Percentiles rank a stretch among this genome's conserved stretches.
Evolutionary conservation across 495 filamentous ascomycete species (phyloP).

Genomic region (Hyphodiscus hymeniophilus): DNA sequence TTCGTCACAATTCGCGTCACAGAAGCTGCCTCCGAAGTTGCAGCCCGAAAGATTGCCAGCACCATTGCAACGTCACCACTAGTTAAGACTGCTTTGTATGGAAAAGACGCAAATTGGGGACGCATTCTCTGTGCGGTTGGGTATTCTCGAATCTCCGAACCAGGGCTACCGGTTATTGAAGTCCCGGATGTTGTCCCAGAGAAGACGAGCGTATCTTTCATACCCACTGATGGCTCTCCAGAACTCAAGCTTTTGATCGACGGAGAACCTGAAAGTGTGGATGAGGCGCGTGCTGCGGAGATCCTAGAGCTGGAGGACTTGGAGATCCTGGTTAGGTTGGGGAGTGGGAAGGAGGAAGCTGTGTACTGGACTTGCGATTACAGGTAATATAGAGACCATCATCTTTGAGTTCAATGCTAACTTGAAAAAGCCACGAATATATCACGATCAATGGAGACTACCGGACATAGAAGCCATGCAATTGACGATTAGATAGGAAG

Average conservation of each 20-base stretch:
- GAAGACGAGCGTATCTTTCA: conserved; percentile 84
- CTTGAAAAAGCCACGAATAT: conserved; percentile 84
- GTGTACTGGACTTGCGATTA: conserved; percentile 96
- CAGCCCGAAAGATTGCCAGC: conserved; percentile 63
- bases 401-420: conserved; percentile 10
- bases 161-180: conserved; percentile 43
- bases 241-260: conserved; percentile 79
- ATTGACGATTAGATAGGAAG: too few species aligned
- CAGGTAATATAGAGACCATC: conserved; percentile 34
- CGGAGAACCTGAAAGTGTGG: conserved; percentile 88
- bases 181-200: conserved; percentile 64
- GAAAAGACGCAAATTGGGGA: conserved; percentile 97
- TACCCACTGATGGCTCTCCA: conserved; percentile 73
- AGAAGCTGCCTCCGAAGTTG: conserved; percentile 58
- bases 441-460: conserved; percentile 92
- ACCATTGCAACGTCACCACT: conserved; percentile 90
- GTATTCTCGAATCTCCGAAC: conserved; percentile 64
- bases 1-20: conserved; percentile 89
- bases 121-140: conserved; percentile 93
- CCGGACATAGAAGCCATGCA: conserved; percentile 49
- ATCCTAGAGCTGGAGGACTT: conserved; percentile 84
- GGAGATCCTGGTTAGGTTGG: conserved; percentile 71
- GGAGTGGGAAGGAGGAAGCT: conserved; percentile 63
- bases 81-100: conserved; percentile 95
- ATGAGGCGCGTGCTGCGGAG: conserved; percentile 75